Conservation (phyloP, 2,329 filamentous ascomycete genomes). For the Colletotrichum gigasporum region DNA sequence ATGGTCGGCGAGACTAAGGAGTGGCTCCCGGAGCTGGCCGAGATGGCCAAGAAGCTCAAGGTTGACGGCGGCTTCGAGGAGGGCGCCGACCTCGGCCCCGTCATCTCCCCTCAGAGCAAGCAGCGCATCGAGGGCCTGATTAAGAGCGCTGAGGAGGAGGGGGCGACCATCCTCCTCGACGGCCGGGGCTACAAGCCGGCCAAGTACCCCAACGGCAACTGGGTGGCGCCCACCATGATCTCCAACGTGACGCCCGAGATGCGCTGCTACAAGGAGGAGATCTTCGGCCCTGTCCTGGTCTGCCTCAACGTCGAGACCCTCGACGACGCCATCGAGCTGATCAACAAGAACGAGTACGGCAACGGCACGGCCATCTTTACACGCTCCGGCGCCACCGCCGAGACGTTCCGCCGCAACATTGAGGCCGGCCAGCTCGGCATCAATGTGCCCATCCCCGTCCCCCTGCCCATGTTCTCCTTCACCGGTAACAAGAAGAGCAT, state of each 20-base stretch:
- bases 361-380: constrained; percentile 91
- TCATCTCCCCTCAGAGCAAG: constrained; percentile 83
- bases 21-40: constrained; percentile 82
- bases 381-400: constrained; percentile 78
- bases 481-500: constrained; percentile 88
- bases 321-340: constrained; percentile 81
- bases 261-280: constrained; percentile 87
- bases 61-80: constrained; percentile 86
- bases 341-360: constrained; percentile 88
- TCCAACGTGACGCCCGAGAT: constrained; percentile 82
- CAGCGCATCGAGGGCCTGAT: constrained; percentile 81
- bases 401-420: constrained; percentile 81
- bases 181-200: constrained; percentile 77
- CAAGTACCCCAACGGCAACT: constrained; percentile 89
- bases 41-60: constrained; percentile 76
- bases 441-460: constrained; percentile 82
- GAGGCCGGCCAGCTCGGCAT: constrained; percentile 88
- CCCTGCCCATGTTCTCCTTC: constrained; percentile 77
- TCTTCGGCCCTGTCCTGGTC: constrained; percentile 86
- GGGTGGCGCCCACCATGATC: constrained; percentile 85
- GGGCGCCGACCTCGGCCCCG: constrained; percentile 82
- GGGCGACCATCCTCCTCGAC: constrained; percentile 84
- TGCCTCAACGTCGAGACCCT: constrained; percentile 82
- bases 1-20: constrained; percentile 87
- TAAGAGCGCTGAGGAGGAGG: constrained; percentile 79